phyloP scores from a whole-genome alignment of 768 basidiomycete species.

The button mushroom (Agaricus bisporus) region DNA sequence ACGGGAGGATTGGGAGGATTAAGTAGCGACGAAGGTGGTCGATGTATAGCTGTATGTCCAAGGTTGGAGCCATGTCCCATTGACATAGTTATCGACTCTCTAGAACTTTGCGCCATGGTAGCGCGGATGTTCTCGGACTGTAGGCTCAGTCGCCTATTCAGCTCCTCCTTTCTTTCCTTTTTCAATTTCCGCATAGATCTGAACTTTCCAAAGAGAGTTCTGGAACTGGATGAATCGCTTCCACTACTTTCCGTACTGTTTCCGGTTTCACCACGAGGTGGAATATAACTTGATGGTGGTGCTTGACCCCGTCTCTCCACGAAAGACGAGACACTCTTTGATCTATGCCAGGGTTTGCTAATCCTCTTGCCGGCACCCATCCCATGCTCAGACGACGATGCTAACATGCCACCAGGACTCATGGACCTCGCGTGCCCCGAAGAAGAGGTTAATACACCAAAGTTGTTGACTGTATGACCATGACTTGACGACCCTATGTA shows the following conservation, averaged over 20 bases:
- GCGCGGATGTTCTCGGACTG: neutral
- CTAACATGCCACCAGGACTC: neutral
- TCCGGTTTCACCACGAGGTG: neutral
- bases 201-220: slow-evolving; percentile 2
- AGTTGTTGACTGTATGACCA: neutral
- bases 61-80: neutral
- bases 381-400: slow-evolving; percentile 6
- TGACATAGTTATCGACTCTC: slow-evolving; percentile 9
- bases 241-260: neutral
- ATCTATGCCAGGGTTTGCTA: neutral
- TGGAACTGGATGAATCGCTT: slow-evolving; percentile 2
- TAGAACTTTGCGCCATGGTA: neutral
- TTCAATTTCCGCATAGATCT: neutral
- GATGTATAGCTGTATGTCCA: neutral
- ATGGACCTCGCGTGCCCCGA: neutral
- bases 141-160: neutral
- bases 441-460: neutral
- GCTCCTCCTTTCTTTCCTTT: neutral
- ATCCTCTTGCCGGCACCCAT: neutral
- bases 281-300: slow-evolving; percentile 6
- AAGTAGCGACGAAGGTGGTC: slow-evolving; percentile 19
- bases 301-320: neutral
- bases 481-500: neutral
- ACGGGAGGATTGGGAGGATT: slow-evolving; percentile 18
- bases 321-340: slow-evolving; percentile 1